Evolutionary conservation across 2,329 filamentous ascomycete species (phyloP), one percentile per base, ranked within the genome.

Genomic region (Cladosporium colombiae): DNA sequence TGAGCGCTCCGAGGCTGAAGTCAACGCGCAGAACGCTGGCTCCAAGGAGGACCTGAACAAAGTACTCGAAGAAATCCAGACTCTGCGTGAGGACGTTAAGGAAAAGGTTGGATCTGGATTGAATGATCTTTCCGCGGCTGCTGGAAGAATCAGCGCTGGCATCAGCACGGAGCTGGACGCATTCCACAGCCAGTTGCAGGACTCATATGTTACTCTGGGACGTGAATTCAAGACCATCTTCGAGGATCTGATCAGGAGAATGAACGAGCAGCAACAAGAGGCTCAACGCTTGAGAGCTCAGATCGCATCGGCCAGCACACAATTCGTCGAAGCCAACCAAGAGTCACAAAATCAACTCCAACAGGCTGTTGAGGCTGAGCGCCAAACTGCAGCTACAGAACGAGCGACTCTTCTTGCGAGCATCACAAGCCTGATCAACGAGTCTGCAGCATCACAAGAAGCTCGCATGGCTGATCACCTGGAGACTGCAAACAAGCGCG

Each of bases 41-140:
- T 90, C 92, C 2, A 91, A 90, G 73, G 88, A 93, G 57, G 90
- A 93, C 65, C 93, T 97, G 91, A 93, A 97, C 72, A 83, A 86
- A n/a, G 89, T 97, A 1, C 83, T 99, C 11, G 91, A 95, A 73
- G 94, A 96, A 75, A 97, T 98, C 76, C 93, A 93, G 75, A 88
- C 86, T n/a, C 84, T 98, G 27, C 88, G 94, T 25, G 91, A 97
- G 76, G 89, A 91, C 62, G 92, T 98, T 61, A 97, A 97, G 81
- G 83, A 86, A 58, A 90, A 90, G 68, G 91, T 98, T 57, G 91
- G 92, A 2, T 89, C 93, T 74, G 94, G 93, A 10, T 82, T 98
- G 52, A 89, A 92, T 72, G 89, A 92, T 29, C 87, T 98, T 25
- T 93, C 93, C 2, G 85, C 85, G 13, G 92, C 93, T 11, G 93